Evolutionary conservation across 306 rosid genomes (phyloP).

Genomic region (Vicia faba): DNA sequence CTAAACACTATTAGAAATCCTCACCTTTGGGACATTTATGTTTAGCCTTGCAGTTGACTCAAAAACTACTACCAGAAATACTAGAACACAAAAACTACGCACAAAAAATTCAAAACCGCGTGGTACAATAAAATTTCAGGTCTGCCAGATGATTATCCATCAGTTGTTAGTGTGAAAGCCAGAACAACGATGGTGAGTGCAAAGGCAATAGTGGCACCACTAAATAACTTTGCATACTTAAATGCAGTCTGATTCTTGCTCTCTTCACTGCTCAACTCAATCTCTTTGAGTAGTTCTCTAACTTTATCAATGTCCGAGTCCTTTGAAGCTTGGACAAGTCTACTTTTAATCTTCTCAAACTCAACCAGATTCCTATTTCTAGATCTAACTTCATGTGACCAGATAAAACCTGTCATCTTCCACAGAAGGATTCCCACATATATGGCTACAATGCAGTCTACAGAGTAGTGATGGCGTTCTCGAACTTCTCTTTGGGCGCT

Average conservation of each 20-base stretch:
- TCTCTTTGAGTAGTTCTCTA: conserved; percentile 77
- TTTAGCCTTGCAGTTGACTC: conserved; percentile 17
- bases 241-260: conserved; percentile 40
- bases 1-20: conserved; percentile 16
- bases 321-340: conserved; percentile 79
- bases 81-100: conserved; percentile 12
- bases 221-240: conserved; percentile 52
- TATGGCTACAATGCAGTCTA: conserved; percentile 80
- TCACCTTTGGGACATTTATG: conserved; percentile 1
- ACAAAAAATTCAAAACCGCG: conserved; percentile 9
- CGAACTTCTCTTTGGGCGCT: conserved; percentile 94
- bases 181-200: conserved; percentile 67
- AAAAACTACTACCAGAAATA: conserved; percentile 18
- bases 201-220: conserved; percentile 48
- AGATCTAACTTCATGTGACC: conserved; percentile 52
- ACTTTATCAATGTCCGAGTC: conserved; percentile 78
- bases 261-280: conserved; percentile 58
- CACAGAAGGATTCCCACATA: conserved; percentile 89
- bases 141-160: conserved; percentile 46
- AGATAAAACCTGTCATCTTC: conserved; percentile 87
- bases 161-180: conserved; percentile 72
- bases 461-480: conserved; percentile 87
- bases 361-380: conserved; percentile 46
- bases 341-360: conserved; percentile 73
- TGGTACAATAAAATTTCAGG: conserved; percentile 12